Evolutionary conservation across 75 land plant genomes (phyloP).

Genomic region (Isoetes taiwanensis): DNA sequence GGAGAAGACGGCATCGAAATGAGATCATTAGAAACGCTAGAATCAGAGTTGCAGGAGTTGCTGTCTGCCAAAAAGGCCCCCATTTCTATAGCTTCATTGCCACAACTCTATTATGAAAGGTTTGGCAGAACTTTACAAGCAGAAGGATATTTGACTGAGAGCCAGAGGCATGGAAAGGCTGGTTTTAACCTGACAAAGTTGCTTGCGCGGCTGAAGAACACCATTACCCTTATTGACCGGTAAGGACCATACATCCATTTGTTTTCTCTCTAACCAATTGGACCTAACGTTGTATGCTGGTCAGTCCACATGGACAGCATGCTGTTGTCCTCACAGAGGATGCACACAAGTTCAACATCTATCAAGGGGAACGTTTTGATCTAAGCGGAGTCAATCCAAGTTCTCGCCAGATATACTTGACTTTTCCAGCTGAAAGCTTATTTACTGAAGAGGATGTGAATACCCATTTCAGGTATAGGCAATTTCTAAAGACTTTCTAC

Average conservation of each 20-base stretch:
- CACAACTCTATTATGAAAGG: slow-evolving; percentile 61
- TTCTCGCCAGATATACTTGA: slow-evolving; percentile 84
- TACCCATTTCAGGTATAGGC: slow-evolving; percentile 68
- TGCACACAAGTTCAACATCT: slow-evolving; percentile 34
- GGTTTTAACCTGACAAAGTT: slow-evolving; percentile 88
- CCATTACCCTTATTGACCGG: slow-evolving; percentile 73
- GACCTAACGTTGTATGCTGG: too few relatives aligned
- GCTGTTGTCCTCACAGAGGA: slow-evolving; percentile 87
- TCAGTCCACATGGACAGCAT: slow-evolving; percentile 98
- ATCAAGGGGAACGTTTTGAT: slow-evolving; percentile 12
- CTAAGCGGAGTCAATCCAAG: slow-evolving; percentile 45
- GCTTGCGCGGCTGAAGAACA: slow-evolving; percentile 59
- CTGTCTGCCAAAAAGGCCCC: slow-evolving; percentile 51
- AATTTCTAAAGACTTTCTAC: too few relatives aligned
- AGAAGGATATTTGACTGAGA: slow-evolving; percentile 93
- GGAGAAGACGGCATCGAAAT: slow-evolving; percentile 14
- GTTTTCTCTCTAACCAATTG: too few relatives aligned
- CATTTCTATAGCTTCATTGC: slow-evolving; percentile 80
- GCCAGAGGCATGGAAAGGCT: slow-evolving; percentile 94
- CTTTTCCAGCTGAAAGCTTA: slow-evolving; percentile 92
- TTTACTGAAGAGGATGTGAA: slow-evolving; percentile 92
- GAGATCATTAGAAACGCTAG: slow-evolving; percentile 53
- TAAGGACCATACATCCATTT: too few relatives aligned
- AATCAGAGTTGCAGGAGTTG: slow-evolving; percentile 65
- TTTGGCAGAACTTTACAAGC: slow-evolving; percentile 78